Percentiles rank a stretch among this genome's conserved stretches.
Evolutionary conservation across 2,329 filamentous ascomycete species (phyloP).

Genomic region (Salinomyces thailandicus): DNA sequence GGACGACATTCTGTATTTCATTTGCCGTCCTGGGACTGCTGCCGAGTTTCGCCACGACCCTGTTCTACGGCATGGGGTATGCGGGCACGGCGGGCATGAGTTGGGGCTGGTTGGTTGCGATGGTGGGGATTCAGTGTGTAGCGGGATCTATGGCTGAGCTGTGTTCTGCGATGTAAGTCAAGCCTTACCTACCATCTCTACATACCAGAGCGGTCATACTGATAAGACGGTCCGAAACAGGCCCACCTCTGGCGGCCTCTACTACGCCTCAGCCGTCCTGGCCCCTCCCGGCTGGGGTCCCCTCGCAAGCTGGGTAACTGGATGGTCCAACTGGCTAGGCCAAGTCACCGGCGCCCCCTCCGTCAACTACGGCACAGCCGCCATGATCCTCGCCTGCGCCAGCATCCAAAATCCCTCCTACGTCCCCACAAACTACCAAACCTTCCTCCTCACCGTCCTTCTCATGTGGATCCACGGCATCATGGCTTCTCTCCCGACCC

Average conservation of each 20-base stretch:
- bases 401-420: slow-evolving; percentile 60
- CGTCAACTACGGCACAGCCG: slow-evolving; percentile 54
- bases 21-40: slow-evolving; percentile 63
- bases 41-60: slow-evolving; percentile 60
- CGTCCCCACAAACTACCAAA: slow-evolving; percentile 54
- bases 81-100: slow-evolving; percentile 38
- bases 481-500: slow-evolving; percentile 61
- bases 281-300: slow-evolving; percentile 52
- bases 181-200: no score
- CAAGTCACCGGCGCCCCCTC: slow-evolving; percentile 57
- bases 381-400: slow-evolving; percentile 61
- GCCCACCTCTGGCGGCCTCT: slow-evolving; percentile 53
- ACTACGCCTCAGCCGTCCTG: slow-evolving; percentile 63
- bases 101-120: slow-evolving; percentile 66
- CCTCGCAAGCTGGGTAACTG: slow-evolving; percentile 57
- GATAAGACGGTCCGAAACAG: no score
- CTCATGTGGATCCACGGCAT: slow-evolving; percentile 56
- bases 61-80: slow-evolving; percentile 55
- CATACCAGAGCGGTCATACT: no score
- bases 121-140: slow-evolving; percentile 61
- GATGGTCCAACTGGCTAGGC: slow-evolving; percentile 62
- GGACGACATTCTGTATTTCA: slow-evolving; percentile 64
- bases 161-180: slow-evolving; percentile 44
- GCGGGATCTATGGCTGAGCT: slow-evolving; percentile 57
- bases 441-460: slow-evolving; percentile 55